phyloP scores from a whole-genome alignment of 306 rosid species.

The Mimosa pudica region DNA sequence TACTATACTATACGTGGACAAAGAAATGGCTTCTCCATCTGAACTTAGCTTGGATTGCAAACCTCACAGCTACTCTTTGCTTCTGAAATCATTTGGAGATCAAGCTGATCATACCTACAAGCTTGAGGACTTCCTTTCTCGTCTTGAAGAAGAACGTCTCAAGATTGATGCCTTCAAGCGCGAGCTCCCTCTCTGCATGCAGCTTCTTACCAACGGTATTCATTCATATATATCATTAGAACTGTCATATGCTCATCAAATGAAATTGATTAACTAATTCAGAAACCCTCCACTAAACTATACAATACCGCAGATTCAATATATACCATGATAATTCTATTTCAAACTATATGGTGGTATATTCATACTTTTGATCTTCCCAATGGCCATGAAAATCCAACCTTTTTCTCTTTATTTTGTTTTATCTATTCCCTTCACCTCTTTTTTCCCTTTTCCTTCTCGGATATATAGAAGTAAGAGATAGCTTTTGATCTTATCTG shows the following conservation, averaged over 20 bases:
- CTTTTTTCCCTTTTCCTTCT: slow-evolving; percentile 40
- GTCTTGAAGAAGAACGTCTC: slow-evolving; percentile 89
- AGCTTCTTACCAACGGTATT: slow-evolving; percentile 86
- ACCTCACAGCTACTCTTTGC: slow-evolving; percentile 78
- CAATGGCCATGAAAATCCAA: slow-evolving; percentile 23
- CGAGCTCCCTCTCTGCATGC: slow-evolving; percentile 99
- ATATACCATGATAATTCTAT: slow-evolving; percentile 11
- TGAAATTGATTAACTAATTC: slow-evolving; percentile 9
- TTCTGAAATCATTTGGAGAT: slow-evolving; percentile 80
- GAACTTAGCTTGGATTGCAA: slow-evolving; percentile 85
- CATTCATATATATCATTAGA: background rate
- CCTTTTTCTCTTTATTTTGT: slow-evolving; percentile 38
- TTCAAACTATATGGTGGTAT: slow-evolving; percentile 20
- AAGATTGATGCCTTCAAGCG: slow-evolving; percentile 99
- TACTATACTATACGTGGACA: background rate
- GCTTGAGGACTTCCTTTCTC: slow-evolving; percentile 83
- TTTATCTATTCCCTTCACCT: slow-evolving; percentile 23
- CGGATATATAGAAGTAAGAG: slow-evolving; percentile 35
- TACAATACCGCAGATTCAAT: slow-evolving; percentile 31
- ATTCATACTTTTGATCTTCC: slow-evolving; percentile 23
- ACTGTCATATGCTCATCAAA: slow-evolving; percentile 9
- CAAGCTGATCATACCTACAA: slow-evolving; percentile 65
- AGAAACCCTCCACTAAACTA: slow-evolving; percentile 9
- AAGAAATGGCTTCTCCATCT: slow-evolving; percentile 75
- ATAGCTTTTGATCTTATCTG: slow-evolving; percentile 20